phyloP scores from a whole-genome alignment of 441 rosid genomes.

The Pelargonium cotyledonis region DNA sequence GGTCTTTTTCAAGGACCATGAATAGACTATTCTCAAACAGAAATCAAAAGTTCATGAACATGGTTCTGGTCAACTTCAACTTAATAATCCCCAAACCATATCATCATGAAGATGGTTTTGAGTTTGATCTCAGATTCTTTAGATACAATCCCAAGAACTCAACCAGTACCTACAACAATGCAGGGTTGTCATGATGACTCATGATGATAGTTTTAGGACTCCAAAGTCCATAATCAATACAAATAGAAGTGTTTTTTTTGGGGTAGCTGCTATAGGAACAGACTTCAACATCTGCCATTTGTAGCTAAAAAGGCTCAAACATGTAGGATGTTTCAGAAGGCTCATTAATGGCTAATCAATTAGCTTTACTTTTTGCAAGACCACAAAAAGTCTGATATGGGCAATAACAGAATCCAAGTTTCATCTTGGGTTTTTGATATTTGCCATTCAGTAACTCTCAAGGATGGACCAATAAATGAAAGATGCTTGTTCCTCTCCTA shows the following conservation, averaged over 20 bases:
- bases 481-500: background rate
- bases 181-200: background rate
- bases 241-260: background rate
- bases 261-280: background rate
- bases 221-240: slow-evolving; percentile 2
- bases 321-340: slow-evolving; percentile 4
- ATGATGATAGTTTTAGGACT: background rate
- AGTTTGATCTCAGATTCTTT: too few relatives aligned
- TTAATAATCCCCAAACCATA: too few relatives aligned
- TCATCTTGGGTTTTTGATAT: background rate
- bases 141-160: background rate
- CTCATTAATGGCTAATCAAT: background rate
- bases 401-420: background rate
- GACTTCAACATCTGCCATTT: background rate
- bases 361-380: background rate
- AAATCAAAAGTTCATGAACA: background rate
- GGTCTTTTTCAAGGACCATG: too few relatives aligned
- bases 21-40: background rate
- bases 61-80: too few relatives aligned
- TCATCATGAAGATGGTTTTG: too few relatives aligned
- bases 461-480: background rate
- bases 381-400: too few relatives aligned
- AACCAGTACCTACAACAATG: background rate
- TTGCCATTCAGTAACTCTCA: background rate
- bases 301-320: background rate